These are phyloP conservation scores for Rubia peregrina DNA, from an alignment of 305 asterid species.

Conservation along the genomic window DNA sequence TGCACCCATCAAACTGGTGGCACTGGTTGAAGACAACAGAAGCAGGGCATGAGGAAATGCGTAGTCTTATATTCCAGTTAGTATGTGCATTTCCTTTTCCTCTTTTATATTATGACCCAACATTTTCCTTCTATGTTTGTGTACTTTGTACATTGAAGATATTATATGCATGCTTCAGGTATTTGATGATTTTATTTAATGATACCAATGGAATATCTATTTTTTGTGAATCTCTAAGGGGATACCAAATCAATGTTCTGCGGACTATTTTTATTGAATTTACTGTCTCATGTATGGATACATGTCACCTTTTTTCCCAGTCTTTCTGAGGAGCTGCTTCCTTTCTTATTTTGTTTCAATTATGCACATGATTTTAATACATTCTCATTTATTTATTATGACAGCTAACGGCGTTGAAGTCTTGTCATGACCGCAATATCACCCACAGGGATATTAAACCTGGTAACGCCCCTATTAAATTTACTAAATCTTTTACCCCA, in stretches of 20 bases:
- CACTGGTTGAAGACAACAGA: conserved; percentile 88
- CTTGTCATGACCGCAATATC: conserved; percentile 93
- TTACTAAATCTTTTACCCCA: not conserved
- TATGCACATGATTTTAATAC: conserved; percentile 20
- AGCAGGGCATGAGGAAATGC: conserved; percentile 87
- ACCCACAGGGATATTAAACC: conserved; percentile 99
- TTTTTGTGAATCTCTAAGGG: not conserved
- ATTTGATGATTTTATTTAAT: not conserved
- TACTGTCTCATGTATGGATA: not conserved
- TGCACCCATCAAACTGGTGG: conserved; percentile 99
- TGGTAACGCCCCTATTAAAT: conserved; percentile 39
- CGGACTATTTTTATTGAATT: not conserved
- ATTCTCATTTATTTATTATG: conserved; percentile 19
- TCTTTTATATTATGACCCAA: conserved; percentile 1
- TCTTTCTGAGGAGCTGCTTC: too few species aligned
- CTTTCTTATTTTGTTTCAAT: not conserved
- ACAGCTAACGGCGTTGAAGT: conserved; percentile 84
- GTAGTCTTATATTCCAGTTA: conserved; percentile 79
- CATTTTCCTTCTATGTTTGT: not conserved
- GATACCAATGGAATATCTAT: not conserved
- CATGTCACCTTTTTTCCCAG: not conserved
- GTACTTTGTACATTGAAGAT: not conserved
- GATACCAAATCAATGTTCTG: not conserved
- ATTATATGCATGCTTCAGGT: not conserved
- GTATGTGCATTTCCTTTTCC: conserved; percentile 43